Evolutionary conservation across 768 basidiomycete species (phyloP).

Genomic region (Lentinula sp.): DNA sequence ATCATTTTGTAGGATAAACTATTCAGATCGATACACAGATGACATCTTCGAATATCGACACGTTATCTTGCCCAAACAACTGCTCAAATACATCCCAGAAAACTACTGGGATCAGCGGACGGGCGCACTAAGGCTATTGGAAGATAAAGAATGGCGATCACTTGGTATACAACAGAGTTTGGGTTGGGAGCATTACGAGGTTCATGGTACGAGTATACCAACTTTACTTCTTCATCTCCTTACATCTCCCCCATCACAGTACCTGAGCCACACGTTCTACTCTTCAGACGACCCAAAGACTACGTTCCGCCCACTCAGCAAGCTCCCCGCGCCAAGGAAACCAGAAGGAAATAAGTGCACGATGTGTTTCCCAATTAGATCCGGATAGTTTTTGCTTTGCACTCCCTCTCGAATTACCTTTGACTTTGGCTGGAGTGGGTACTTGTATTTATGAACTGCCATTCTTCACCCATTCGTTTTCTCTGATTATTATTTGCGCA

Average conservation of each 20-base stretch:
- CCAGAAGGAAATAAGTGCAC: slow-evolving; percentile 33
- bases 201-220: slow-evolving; percentile 62
- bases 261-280: slow-evolving; percentile 89
- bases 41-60: slow-evolving; percentile 94
- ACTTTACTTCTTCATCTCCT: slow-evolving; percentile 1
- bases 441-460: too few relatives aligned
- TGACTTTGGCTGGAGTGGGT: neutral
- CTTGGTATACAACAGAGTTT: slow-evolving; percentile 95
- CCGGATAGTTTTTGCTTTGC: neutral
- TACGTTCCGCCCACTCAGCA: slow-evolving; percentile 50
- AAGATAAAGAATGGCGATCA: slow-evolving; percentile 91
- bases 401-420: neutral
- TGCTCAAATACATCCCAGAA: slow-evolving; percentile 91
- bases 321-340: slow-evolving; percentile 28
- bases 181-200: slow-evolving; percentile 97
- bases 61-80: slow-evolving; percentile 92
- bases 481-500: neutral
- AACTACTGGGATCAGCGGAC: slow-evolving; percentile 73
- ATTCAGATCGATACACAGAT: slow-evolving; percentile 89
- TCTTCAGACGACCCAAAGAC: slow-evolving; percentile 81
- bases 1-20: slow-evolving; percentile 60
- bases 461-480: neutral
- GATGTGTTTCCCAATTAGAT: slow-evolving; percentile 6
- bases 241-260: slow-evolving; percentile 34
- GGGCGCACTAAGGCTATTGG: slow-evolving; percentile 74